Percentiles rank a stretch among this genome's conserved stretches.
Conservation (phyloP, 441 rosid genomes). For the Pelargonium exstipulatum region DNA sequence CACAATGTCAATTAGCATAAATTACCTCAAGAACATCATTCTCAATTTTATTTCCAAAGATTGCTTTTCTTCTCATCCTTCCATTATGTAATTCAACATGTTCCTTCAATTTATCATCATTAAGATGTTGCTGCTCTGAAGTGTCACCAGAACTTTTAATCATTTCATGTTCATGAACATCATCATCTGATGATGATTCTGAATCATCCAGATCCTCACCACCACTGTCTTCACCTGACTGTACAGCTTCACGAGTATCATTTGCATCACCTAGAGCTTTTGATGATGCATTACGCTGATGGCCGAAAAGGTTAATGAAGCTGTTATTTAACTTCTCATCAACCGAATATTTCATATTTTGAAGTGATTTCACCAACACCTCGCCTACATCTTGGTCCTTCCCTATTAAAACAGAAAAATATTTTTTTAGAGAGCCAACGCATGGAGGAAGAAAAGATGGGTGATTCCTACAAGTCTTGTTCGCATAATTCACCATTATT, state of each 20-base stretch:
- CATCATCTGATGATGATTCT: conserved; percentile 39
- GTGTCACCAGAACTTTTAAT: conserved; percentile 18
- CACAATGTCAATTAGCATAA: neutral
- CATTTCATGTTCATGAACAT: conserved; percentile 16
- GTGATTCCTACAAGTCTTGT: neutral
- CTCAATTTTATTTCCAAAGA: conserved; percentile 43
- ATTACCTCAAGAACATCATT: conserved; percentile 37
- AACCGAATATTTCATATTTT: conserved; percentile 67
- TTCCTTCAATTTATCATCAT: conserved; percentile 31
- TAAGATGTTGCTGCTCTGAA: conserved; percentile 21
- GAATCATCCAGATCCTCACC: conserved; percentile 35
- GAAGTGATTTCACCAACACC: conserved; percentile 70
- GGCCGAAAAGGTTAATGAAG: conserved; percentile 58
- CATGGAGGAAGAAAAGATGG: neutral
- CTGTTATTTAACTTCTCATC: conserved; percentile 77
- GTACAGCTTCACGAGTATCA: conserved; percentile 27
- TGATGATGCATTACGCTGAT: conserved; percentile 31
- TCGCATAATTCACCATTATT: neutral
- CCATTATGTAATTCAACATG: conserved; percentile 58
- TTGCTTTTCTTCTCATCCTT: conserved; percentile 75
- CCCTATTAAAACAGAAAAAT: conserved; percentile 38
- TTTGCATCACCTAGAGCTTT: conserved; percentile 32
- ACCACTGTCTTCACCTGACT: conserved; percentile 27
- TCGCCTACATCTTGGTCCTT: conserved; percentile 71
- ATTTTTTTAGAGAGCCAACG: neutral